Base-by-base conservation (phyloP, 495 filamentous ascomycete genomes). In the Aspergillus incahuasiensis region DNA sequence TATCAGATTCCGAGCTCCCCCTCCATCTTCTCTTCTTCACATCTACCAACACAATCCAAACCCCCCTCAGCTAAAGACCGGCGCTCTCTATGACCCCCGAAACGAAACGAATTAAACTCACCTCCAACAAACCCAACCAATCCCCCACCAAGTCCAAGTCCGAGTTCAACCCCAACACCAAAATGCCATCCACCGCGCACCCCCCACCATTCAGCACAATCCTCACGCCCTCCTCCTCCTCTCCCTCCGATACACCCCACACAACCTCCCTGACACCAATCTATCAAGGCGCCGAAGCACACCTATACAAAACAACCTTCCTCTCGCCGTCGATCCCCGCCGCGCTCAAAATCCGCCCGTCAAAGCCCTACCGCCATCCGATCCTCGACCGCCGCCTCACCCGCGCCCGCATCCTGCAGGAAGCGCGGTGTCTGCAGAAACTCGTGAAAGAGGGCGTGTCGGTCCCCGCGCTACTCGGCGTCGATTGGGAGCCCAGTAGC, bases 361-460 rank as follows among this genome's bases (percentile, higher is more conserved):
- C 87, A 22, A 98, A 98, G 72, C 81, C 88, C 21, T 98, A 95
- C 79, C 86, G 94, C 0, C 95, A 98, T 68, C 91, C 92, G 18
- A 82, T 78, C 41, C 92, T 98, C 69, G 94, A 98, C 68, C 81
- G 82, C 13, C 86, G 92, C 2, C 78, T 98, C 3, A 97, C 91
- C 12, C 86, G 88, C 47, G 86, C 90, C 63, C 87, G 94, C 9
- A 84, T 96, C 48, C 77, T 92, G 11, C 84, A 89, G 54, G 94
- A 98, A 70, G 90, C 95, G 44, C 82, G 94, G 34, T 87, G 92
- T 49, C 76, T 96, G 21, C 83, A 83, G 16, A 85, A 86, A 61
- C 86, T 89, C 54, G 71, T 83, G 12, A 76, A 84, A 13, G 90
- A 94, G 56, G 91, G 90, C 16, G 85, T 95, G 0, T 76, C 66